Conservation (phyloP, 2,329 filamentous ascomycete species). For the Sporothrix protearum region DNA sequence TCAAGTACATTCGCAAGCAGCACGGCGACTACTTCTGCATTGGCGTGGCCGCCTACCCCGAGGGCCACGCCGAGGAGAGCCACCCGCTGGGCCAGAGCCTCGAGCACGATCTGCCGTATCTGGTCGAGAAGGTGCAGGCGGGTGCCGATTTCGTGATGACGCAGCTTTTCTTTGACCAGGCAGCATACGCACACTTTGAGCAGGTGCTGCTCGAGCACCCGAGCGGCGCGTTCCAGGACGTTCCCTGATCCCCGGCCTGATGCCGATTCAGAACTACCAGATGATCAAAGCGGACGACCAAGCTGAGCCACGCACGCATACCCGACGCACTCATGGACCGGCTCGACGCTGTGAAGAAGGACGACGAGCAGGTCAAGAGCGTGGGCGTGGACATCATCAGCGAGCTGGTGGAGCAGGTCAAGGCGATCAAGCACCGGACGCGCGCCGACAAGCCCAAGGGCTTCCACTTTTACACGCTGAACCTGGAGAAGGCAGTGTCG, state of each 20-base stretch:
- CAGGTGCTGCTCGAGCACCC: slow-evolving; percentile 70
- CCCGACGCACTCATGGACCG: slow-evolving; percentile 67
- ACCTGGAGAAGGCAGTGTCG: slow-evolving; percentile 91
- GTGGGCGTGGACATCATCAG: slow-evolving; percentile 78
- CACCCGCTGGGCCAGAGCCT: slow-evolving; percentile 67
- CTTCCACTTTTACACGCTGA: slow-evolving; percentile 97
- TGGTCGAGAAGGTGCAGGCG: slow-evolving; percentile 85
- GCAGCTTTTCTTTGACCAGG: slow-evolving; percentile 89
- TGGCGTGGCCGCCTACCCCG: slow-evolving; percentile 90
- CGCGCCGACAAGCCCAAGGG: slow-evolving; percentile 59
- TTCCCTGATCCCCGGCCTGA: slow-evolving; percentile 89
- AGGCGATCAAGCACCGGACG: slow-evolving; percentile 54
- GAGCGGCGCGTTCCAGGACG: slow-evolving; percentile 77
- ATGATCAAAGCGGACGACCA: slow-evolving; percentile 92
- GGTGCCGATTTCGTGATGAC: slow-evolving; percentile 99
- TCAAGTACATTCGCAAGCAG: slow-evolving; percentile 78
- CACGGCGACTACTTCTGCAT: slow-evolving; percentile 96
- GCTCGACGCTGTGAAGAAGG: slow-evolving; percentile 68
- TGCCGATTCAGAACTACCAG: slow-evolving; percentile 97
- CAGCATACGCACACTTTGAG: slow-evolving; percentile 80
- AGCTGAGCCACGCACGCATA: slow-evolving; percentile 84
- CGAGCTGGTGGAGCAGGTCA: slow-evolving; percentile 78
- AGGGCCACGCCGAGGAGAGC: slow-evolving; percentile 89
- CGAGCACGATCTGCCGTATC: slow-evolving; percentile 79
- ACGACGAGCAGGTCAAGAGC: slow-evolving; percentile 77